Percentiles rank a stretch among this genome's conserved stretches.
phyloP scores from a whole-genome alignment of 257 asterid genomes.

The Plantago elongata region DNA sequence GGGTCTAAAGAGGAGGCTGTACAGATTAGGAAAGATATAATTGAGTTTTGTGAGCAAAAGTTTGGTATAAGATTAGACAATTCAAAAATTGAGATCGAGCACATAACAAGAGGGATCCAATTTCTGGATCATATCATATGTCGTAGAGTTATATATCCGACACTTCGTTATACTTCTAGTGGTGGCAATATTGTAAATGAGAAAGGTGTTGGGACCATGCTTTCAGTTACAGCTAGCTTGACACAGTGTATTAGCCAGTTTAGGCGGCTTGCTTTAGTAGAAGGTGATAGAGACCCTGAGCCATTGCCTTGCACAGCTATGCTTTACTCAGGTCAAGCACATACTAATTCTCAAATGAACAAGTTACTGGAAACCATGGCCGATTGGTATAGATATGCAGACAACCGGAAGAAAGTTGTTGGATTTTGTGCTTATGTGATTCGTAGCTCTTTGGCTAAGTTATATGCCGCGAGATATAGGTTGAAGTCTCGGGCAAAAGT shows the following conservation, averaged over 20 bases:
- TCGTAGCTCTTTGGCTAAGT: slow-evolving; percentile 91
- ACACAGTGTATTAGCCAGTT: slow-evolving; percentile 81
- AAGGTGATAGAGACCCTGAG: slow-evolving; percentile 92
- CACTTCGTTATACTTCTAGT: slow-evolving; percentile 80
- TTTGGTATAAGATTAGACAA: slow-evolving; percentile 69
- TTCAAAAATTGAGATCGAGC: slow-evolving; percentile 78
- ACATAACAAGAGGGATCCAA: slow-evolving; percentile 74
- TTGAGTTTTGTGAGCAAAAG: slow-evolving; percentile 54
- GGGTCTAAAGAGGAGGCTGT: slow-evolving; percentile 92
- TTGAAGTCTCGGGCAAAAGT: slow-evolving; percentile 95
- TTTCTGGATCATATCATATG: slow-evolving; percentile 80
- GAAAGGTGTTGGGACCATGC: slow-evolving; percentile 91
- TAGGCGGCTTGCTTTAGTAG: slow-evolving; percentile 64
- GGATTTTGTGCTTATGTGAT: slow-evolving; percentile 93
- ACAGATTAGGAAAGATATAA: slow-evolving; percentile 58
- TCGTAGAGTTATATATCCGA: slow-evolving; percentile 83
- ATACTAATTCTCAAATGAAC: slow-evolving; percentile 91
- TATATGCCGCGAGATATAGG: slow-evolving; percentile 92
- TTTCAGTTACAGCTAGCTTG: slow-evolving; percentile 81
- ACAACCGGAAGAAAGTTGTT: slow-evolving; percentile 78
- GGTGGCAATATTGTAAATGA: slow-evolving; percentile 79
- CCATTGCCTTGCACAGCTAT: slow-evolving; percentile 94
- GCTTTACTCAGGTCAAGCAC: slow-evolving; percentile 98
- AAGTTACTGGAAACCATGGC: slow-evolving; percentile 91
- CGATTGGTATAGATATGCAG: slow-evolving; percentile 95